Conservation (phyloP, 805 yeast genomes). For the Naumovozyma castellii region DNA sequence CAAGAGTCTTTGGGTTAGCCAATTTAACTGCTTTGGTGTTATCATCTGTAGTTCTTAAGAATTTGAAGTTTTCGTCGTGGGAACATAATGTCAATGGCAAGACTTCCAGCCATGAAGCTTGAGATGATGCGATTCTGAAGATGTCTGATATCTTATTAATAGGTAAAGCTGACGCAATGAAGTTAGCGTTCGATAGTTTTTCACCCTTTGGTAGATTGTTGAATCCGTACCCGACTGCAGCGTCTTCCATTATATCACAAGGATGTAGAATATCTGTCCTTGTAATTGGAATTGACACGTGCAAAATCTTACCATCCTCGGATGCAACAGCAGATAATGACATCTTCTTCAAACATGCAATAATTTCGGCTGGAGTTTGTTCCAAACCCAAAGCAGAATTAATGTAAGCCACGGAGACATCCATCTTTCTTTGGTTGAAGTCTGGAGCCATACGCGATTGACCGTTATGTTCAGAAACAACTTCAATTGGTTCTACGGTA, state of each 20-base stretch:
- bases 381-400: conserved; percentile 88
- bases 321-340: conserved; percentile 58
- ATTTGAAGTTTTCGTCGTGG: conserved; percentile 92
- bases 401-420: conserved; percentile 74
- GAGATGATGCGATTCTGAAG: conserved; percentile 81
- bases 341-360: conserved; percentile 67
- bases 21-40: conserved; percentile 73
- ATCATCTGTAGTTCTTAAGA: conserved; percentile 66
- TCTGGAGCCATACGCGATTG: conserved; percentile 72
- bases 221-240: conserved; percentile 92
- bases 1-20: conserved; percentile 93
- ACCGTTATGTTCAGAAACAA: conserved; percentile 71
- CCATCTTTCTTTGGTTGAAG: conserved; percentile 53
- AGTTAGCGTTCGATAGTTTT: conserved; percentile 66
- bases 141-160: conserved; percentile 87
- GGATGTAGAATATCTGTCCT: conserved; percentile 94
- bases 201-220: conserved; percentile 73
- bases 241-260: conserved; percentile 98
- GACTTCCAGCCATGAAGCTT: conserved; percentile 93
- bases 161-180: conserved; percentile 80
- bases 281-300: conserved; percentile 78
- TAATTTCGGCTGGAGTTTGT: conserved; percentile 57
- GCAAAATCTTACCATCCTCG: conserved; percentile 34
- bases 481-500: conserved; percentile 81
- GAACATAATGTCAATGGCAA: conserved; percentile 93